A percentile compares a stretch with the other conserved stretches of the same genome.
Evolutionary conservation across 345 rosid genomes (phyloP).

Genomic region (Barbarea vulgaris): DNA sequence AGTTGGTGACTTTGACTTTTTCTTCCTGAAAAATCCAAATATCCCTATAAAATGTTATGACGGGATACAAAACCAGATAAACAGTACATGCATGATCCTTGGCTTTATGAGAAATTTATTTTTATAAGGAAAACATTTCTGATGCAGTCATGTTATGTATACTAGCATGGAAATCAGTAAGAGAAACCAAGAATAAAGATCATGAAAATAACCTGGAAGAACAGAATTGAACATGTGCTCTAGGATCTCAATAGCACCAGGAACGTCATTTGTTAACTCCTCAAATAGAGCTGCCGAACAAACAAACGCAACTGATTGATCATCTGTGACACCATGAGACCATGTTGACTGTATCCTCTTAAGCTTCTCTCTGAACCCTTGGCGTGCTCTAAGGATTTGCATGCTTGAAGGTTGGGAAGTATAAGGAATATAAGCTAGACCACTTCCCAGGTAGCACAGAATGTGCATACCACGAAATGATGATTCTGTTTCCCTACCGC

Average conservation of each 20-base stretch:
- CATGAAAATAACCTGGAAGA: slow-evolving; percentile 72
- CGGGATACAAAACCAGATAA: slow-evolving; percentile 6
- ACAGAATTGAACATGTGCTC: slow-evolving; percentile 69
- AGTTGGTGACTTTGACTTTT: slow-evolving; percentile 70
- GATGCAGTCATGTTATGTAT: slow-evolving; percentile 17
- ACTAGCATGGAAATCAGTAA: slow-evolving; percentile 8
- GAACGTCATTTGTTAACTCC: slow-evolving; percentile 72
- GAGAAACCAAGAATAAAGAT: slow-evolving; percentile 10
- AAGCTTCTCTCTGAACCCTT: slow-evolving; percentile 74
- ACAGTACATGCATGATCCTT: slow-evolving; percentile 17
- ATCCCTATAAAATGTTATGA: slow-evolving; percentile 1
- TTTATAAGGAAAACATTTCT: not conserved
- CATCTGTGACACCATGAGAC: slow-evolving; percentile 67
- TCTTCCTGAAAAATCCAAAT: slow-evolving; percentile 60
- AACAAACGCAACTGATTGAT: slow-evolving; percentile 73
- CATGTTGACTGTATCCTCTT: slow-evolving; percentile 65
- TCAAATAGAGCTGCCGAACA: slow-evolving; percentile 86
- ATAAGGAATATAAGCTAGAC: slow-evolving; percentile 60
- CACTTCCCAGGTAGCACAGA: slow-evolving; percentile 80
- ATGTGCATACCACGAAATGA: slow-evolving; percentile 69
- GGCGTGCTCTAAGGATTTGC: slow-evolving; percentile 89
- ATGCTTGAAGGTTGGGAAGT: slow-evolving; percentile 65
- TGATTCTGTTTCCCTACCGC: slow-evolving; percentile 54
- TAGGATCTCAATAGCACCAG: slow-evolving; percentile 64
- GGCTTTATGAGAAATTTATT: not conserved